Evolutionary conservation across 768 basidiomycete species (phyloP), one percentile per base, ranked within the genome.

Genomic region (Boletus sp.): DNA sequence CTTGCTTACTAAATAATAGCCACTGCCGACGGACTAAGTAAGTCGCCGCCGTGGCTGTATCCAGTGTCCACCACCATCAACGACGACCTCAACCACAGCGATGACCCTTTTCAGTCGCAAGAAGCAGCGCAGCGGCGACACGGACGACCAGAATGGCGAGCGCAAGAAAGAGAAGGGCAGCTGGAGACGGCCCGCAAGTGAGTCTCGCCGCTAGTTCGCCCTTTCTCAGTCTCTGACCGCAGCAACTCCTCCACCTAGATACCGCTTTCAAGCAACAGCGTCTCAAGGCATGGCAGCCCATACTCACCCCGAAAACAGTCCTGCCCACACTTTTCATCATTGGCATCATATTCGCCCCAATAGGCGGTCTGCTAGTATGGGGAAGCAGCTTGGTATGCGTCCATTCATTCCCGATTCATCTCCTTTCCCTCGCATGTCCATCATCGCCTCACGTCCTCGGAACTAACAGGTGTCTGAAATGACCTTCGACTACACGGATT

Each of bases 231-330:
- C 50, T 20, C 45, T 57, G 50, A 60, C 61, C 66, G 58, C 63
- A 60, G 60, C 52, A 45, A 45, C 44, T 12, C 47, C 37, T 42
- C 24, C 20, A 11, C 15, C 55, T 14, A 97, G 94, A 98, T 75
- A 98, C 95, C 57, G 96, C 95, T 40, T 98, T 97, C 83, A 98
- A 97, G 77, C 97, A 99, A 73, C 97, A 99, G 75, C 90, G 97
- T 54, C 84, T 99, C 70, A 98, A 98, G 78, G 97, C 97, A 68
- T 99, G 97, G 97, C 97, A 99, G 80, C 97, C 97, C 9, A 98
- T 99, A 71, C 82, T 98, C 47, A 98, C 95, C 5, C 97, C 97
- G 5, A 95, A 95, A 75, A 97, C 94, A 1, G 97, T 99, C 20
- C 83, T 99, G 15, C 97, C 97, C 4, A 96, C 94, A 1, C 83